Evolutionary conservation across 2,329 filamentous ascomycete genomes (phyloP).

Genomic region (Penicillium fuscoglaucum): DNA sequence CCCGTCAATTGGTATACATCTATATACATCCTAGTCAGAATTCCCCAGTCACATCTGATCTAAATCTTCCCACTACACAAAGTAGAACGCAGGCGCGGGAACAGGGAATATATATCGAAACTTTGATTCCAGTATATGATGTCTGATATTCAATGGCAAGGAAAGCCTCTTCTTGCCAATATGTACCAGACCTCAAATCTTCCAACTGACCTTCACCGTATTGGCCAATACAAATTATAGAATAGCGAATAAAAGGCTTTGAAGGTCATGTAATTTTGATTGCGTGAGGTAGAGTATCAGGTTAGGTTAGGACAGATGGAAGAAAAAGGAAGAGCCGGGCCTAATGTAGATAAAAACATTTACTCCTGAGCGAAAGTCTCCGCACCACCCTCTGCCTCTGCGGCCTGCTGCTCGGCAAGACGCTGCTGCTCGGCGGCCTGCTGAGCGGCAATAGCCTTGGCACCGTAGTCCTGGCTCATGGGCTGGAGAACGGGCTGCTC

Average conservation of each 20-base stretch:
- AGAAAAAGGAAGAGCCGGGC: conserved; percentile 30
- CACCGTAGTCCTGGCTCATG: conserved; percentile 97
- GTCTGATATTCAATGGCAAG: not conserved
- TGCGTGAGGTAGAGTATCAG: conserved; percentile 38
- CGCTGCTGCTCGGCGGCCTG: conserved; percentile 56
- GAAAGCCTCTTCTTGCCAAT: not conserved
- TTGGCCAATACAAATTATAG: conserved; percentile 1
- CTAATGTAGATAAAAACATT: conserved; percentile 33
- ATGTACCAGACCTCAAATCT: not conserved
- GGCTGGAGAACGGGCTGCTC: conserved; percentile 93
- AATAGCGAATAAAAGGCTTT: conserved; percentile 11
- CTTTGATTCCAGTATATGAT: not conserved
- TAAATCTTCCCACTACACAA: not conserved
- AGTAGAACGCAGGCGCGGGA: not conserved
- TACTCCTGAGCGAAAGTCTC: conserved; percentile 51
- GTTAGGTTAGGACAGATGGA: conserved; percentile 35
- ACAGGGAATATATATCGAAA: not conserved
- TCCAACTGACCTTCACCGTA: not conserved
- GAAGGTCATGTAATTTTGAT: conserved; percentile 39
- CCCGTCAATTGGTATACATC: not conserved
- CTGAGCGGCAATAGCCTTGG: conserved; percentile 74
- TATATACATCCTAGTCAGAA: too few relatives aligned
- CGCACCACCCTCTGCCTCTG: conserved; percentile 46
- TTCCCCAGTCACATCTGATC: not conserved
- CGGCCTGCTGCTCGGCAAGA: conserved; percentile 59